Base-by-base conservation (phyloP, 1,284 basidiomycete genomes). In the Bjerkandera adusta region DNA sequence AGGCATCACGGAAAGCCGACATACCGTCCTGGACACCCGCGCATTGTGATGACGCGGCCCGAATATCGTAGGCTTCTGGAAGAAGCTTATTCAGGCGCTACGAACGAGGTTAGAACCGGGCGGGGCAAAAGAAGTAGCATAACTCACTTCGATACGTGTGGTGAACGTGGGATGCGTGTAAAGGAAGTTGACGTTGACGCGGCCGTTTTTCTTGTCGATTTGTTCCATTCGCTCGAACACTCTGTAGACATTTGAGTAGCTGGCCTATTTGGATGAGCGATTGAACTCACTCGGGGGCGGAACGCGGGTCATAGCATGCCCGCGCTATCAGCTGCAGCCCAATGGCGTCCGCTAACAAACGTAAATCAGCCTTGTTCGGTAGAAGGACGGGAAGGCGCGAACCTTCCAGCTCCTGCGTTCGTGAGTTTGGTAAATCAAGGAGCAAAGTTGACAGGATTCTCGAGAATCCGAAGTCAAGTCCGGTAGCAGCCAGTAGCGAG, bases 351-450 rank as follows among this genome's bases (percentile, higher is more conserved):
- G 89, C 89, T 88, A 47, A 11, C 24, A 45, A 13, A 22, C 11
- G 15, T 21, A 5, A n/a, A n/a, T n/a, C n/a, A n/a, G n/a, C n/a
- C n/a, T n/a, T n/a, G n/a, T n/a, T n/a, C n/a, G n/a, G n/a, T n/a
- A n/a, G n/a, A n/a, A n/a, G n/a, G n/a, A 6, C 4, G 22, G 39
- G 12, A 26, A 20, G 27, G 20, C 18, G 15, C 13, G 34, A 11
- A 77, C 88, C 90, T 77, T 97, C 94, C 3, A 77, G 71, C 63
- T 96, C 93, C 40, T 85, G 80, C 22, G 70, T 82, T 40, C 94
- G 75, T 1, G 89, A 92, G 64, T 97, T 93, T 0, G 94, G 94
- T 3, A 96, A 73, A 43, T 83, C 76, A 26, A 91, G 68, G 4
- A 92, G 52, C 32, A 86, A 68, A 0, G 73, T 79, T 6, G 83